Percentiles rank a stretch among this genome's conserved stretches.
Evolutionary conservation across 495 filamentous ascomycete species (phyloP).

Genomic region (Podospora didyma): DNA sequence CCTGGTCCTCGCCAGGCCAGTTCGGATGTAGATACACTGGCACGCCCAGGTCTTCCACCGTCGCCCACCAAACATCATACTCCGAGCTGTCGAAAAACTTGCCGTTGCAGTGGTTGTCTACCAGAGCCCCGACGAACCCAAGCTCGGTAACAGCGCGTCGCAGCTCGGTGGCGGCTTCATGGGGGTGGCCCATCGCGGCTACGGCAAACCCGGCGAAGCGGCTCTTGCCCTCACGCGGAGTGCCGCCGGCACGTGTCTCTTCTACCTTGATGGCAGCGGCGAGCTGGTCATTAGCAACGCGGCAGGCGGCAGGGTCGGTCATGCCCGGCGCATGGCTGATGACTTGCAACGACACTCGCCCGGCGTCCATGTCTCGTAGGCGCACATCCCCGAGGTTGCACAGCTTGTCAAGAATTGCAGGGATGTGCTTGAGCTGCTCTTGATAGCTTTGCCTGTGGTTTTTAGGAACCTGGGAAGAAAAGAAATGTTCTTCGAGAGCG

Average conservation of each 20-base stretch:
- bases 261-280: slow-evolving; percentile 33
- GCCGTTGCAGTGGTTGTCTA: slow-evolving; percentile 51
- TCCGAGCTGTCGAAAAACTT: slow-evolving; percentile 43
- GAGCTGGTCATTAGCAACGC: slow-evolving; percentile 51
- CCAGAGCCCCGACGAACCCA: slow-evolving; percentile 53
- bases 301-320: slow-evolving; percentile 31
- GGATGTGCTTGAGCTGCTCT: slow-evolving; percentile 30
- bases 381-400: slow-evolving; percentile 38
- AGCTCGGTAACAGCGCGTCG: slow-evolving; percentile 41
- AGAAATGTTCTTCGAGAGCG: slow-evolving; percentile 60
- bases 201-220: slow-evolving; percentile 54
- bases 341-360: slow-evolving; percentile 51
- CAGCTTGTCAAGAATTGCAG: slow-evolving; percentile 28
- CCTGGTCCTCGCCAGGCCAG: slow-evolving; percentile 32
- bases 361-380: slow-evolving; percentile 48
- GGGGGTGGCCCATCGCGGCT: slow-evolving; percentile 45
- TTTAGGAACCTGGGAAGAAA: slow-evolving; percentile 33
- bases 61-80: slow-evolving; percentile 45
- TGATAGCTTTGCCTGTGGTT: slow-evolving; percentile 12
- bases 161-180: slow-evolving; percentile 45
- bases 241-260: neutral
- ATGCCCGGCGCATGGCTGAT: slow-evolving; percentile 49
- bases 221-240: slow-evolving; percentile 25
- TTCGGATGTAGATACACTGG: slow-evolving; percentile 58
- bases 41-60: slow-evolving; percentile 48